phyloP scores from a whole-genome alignment of 2,329 filamentous ascomycete genomes.

The Cercospora nicotianae region DNA sequence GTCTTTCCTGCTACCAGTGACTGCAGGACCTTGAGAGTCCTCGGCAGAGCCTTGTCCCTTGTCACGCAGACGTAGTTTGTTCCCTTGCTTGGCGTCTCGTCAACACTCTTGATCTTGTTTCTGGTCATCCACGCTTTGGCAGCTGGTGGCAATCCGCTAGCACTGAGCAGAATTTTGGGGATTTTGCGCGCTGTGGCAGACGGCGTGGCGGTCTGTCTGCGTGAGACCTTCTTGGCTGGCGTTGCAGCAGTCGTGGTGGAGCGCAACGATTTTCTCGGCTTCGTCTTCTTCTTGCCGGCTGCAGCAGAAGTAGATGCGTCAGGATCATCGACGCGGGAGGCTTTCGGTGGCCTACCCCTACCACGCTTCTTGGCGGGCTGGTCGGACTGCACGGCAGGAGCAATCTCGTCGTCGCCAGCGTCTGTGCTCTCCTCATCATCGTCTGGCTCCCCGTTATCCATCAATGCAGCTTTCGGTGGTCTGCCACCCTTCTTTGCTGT shows the following conservation, averaged over 20 bases:
- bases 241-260: not conserved
- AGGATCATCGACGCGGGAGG: not conserved
- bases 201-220: slow-evolving; percentile 1
- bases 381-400: not conserved
- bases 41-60: slow-evolving; percentile 41
- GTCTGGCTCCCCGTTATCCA: not conserved
- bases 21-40: slow-evolving; percentile 49
- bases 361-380: slow-evolving; percentile 1
- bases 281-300: not conserved
- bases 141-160: slow-evolving; percentile 16
- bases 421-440: not conserved
- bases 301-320: not conserved
- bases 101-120: slow-evolving; percentile 35
- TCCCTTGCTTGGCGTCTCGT: slow-evolving; percentile 38
- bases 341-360: not conserved
- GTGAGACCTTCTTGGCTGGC: not conserved
- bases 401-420: slow-evolving; percentile 12
- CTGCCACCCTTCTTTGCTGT: not conserved
- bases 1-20: slow-evolving; percentile 46
- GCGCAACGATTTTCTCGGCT: not conserved
- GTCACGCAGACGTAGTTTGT: slow-evolving; percentile 41
- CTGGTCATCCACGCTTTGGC: slow-evolving; percentile 39
- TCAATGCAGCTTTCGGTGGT: not conserved
- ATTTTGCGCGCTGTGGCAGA: slow-evolving; percentile 4
- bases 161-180: slow-evolving; percentile 30